These are phyloP conservation scores for Aureobasidium sp. DNA, from an alignment of 2,329 filamentous ascomycete genomes.

Conservation along the genomic window DNA sequence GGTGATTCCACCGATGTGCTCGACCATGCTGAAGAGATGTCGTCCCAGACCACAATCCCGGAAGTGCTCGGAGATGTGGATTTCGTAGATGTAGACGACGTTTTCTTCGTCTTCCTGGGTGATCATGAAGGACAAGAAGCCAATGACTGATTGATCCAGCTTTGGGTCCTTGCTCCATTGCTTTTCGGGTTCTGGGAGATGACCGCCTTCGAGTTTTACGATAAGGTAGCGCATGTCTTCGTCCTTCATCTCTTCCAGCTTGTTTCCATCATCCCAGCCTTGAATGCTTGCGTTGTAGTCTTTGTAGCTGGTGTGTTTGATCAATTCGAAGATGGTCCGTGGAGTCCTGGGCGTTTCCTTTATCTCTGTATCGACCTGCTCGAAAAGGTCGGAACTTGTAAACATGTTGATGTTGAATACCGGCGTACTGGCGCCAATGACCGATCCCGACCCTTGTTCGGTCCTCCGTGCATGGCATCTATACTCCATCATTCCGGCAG, in stretches of 20 bases:
- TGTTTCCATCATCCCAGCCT: slow-evolving; percentile 55
- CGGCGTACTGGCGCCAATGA: not conserved
- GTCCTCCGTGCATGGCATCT: not conserved
- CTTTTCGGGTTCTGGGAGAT: not conserved
- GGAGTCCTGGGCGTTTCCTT: not conserved
- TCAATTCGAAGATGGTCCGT: slow-evolving; percentile 34
- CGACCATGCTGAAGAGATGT: slow-evolving; percentile 49
- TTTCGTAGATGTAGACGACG: slow-evolving; percentile 71
- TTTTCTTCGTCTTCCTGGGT: slow-evolving; percentile 55
- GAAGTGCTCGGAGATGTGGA: slow-evolving; percentile 53
- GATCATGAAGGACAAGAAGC: slow-evolving; percentile 59
- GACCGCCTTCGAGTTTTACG: slow-evolving; percentile 31
- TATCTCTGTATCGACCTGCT: not conserved
- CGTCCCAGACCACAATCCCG: slow-evolving; percentile 47
- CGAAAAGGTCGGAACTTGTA: not conserved
- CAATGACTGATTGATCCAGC: slow-evolving; percentile 15
- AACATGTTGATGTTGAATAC: not conserved
- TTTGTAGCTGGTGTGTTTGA: slow-evolving; percentile 53
- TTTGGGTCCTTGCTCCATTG: not conserved
- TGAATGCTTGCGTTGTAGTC: slow-evolving; percentile 55
- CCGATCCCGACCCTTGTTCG: not conserved
- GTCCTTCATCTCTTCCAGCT: slow-evolving; percentile 60
- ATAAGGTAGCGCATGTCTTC: slow-evolving; percentile 60
- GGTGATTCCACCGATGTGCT: slow-evolving; percentile 45
- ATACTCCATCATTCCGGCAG: not conserved